A percentile compares a stretch with the other conserved stretches of the same genome.
These are phyloP conservation scores for Cryptosporidium meleagridis DNA, from an alignment of 169 alveolate genomes.

Conservation along the genomic window DNA sequence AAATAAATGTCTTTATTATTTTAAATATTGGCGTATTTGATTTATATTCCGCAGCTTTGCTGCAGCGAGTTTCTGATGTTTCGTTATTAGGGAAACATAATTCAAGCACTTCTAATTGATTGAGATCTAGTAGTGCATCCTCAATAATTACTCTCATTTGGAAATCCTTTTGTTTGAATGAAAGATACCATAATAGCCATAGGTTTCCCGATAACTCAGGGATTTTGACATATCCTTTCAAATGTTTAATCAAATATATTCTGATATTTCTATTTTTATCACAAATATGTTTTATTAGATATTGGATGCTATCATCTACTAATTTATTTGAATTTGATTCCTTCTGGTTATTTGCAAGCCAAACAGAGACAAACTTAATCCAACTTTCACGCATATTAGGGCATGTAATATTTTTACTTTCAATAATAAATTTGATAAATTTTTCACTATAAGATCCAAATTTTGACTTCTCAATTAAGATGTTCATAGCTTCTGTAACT, in stretches of 20 bases:
- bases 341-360: not conserved
- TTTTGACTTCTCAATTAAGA: not conserved
- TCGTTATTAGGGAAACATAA: not conserved
- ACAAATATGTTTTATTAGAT: constrained; percentile 12
- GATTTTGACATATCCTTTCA: not conserved
- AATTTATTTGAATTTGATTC: not conserved
- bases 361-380: not conserved
- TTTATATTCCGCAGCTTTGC: not conserved
- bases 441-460: not conserved
- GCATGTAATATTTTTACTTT: constrained; percentile 4
- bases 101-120: constrained; percentile 13
- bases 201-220: constrained; percentile 11
- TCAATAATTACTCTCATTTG: constrained; percentile 37
- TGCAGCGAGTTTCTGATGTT: not conserved
- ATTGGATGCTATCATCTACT: not conserved
- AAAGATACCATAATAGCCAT: constrained; percentile 49
- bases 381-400: constrained; percentile 21
- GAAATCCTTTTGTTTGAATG: constrained; percentile 23
- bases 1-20: constrained; percentile 19
- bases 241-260: not conserved
- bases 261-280: constrained; percentile 43
- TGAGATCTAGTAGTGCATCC: constrained; percentile 14
- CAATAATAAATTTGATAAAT: constrained; percentile 2
- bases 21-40: constrained; percentile 15
- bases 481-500: not conserved